Evolutionary conservation across 768 basidiomycete genomes (phyloP).

Genomic region (Porphyrellus cyaneotinctus): DNA sequence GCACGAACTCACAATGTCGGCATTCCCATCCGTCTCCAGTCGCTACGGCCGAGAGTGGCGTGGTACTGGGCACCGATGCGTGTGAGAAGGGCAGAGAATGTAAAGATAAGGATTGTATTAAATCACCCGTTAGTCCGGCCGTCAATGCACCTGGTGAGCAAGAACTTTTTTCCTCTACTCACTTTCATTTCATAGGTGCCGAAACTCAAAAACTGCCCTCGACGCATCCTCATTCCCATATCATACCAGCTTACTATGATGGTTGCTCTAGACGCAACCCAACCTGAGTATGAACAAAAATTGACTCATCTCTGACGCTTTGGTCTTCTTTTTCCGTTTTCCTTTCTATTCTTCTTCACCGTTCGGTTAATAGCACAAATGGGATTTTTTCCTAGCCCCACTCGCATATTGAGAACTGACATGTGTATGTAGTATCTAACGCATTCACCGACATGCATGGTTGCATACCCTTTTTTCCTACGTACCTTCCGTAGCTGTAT

Average conservation of each 20-base stretch:
- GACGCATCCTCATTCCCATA: constrained; percentile 29
- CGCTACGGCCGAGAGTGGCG: constrained; percentile 89
- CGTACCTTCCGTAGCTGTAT: constrained; percentile 13
- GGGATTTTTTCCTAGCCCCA: constrained; percentile 7
- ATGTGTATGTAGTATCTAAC: constrained; percentile 24
- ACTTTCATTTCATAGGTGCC: constrained; percentile 21
- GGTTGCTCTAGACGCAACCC: constrained; percentile 56
- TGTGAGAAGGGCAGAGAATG: constrained; percentile 89
- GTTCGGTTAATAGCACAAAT: constrained; percentile 10
- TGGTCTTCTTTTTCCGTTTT: constrained; percentile 14
- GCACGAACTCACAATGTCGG: constrained; percentile 83
- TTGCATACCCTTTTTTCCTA: constrained; percentile 6
- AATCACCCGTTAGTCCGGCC: constrained; percentile 87
- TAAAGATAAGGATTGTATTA: constrained; percentile 90
- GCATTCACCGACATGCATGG: constrained; percentile 9
- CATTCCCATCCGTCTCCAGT: constrained; percentile 97
- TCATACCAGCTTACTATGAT: constrained; percentile 41
- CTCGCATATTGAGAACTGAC: constrained; percentile 11
- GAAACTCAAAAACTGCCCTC: constrained; percentile 36
- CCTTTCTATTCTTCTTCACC: constrained; percentile 7
- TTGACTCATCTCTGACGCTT: constrained; percentile 8
- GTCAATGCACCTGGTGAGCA: constrained; percentile 56
- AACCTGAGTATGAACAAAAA: constrained; percentile 15
- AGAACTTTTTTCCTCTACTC: background rate
- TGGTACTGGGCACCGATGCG: constrained; percentile 90